Evolutionary conservation across 257 asterid species (phyloP), one percentile per base, ranked within the genome.

Genomic region (Galeopsis tetrahit): DNA sequence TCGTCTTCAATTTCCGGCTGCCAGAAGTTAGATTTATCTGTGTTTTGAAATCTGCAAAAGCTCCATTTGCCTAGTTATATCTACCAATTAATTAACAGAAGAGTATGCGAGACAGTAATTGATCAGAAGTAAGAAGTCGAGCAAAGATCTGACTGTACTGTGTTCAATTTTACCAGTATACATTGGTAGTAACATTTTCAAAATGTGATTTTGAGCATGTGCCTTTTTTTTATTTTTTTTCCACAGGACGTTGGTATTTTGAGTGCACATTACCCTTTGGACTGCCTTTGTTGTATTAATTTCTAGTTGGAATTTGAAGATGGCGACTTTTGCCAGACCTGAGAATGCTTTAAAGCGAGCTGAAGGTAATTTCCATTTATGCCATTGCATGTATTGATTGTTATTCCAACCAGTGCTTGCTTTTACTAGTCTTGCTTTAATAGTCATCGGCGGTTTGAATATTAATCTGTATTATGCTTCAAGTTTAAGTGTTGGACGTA

Each of bases 301-400:
- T 52, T 15, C 11, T 52, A 0, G 34, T 5, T 7, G 13, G 10
- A 17, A 15, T 7, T 17, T 52, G 10, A 0, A 17, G 33, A 17
- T 17, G 33, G 33, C 59, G 5, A 15, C 32, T 10, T 44, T 10
- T 9, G 86, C 83, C 14, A 79, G 80, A 69, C 90, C 90, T 3
- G 90, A 85, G 83, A 81, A 85, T 81, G 88, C 90, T 4, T 59
- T 81, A 49, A 85, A 85, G 80, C 79, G 88, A 66, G 88, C 90
- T 10, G 90, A 85, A 77, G 90, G 88, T 85, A 61, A 46, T 64
- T 44, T 58, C 9, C 3, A 6, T 21, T 0, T 60, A 10, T 34
- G 17, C 6, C 62, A n/a, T 35, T 3, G 10, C 31, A 3, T 35
- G 4, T 38, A 15, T 58, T 51, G 14, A 34, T 4, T 32, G 28